phyloP scores from a whole-genome alignment of 139 green algal species.

The Chlorella sp. region DNA sequence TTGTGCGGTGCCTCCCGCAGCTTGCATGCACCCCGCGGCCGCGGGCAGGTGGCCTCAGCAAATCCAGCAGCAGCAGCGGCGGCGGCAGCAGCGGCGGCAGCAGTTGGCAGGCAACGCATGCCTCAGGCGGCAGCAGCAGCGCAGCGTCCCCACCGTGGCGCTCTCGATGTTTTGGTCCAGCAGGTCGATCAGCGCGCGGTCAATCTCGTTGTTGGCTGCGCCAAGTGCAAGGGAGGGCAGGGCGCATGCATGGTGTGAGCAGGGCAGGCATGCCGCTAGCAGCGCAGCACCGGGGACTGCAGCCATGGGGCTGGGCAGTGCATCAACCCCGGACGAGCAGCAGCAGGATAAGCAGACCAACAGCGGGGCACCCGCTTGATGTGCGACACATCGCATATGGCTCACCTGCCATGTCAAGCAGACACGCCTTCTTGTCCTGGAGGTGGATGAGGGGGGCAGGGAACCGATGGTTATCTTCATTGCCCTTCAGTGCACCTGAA shows the following conservation, averaged over 20 bases:
- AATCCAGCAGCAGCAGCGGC: too few species aligned
- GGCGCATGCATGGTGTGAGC: not conserved
- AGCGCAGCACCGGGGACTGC: not conserved
- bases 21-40: too few species aligned
- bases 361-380: too few species aligned
- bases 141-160: conserved; percentile 37
- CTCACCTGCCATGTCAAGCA: conserved; percentile 81
- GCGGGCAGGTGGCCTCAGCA: too few species aligned
- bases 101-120: too few species aligned
- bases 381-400: not conserved
- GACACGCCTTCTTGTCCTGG: conserved; percentile 81
- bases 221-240: not conserved
- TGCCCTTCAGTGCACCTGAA: too few species aligned
- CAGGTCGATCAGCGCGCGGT: conserved; percentile 72
- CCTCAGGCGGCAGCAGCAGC: too few species aligned
- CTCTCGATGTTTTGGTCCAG: conserved; percentile 86
- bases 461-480: too few species aligned
- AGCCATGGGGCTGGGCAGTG: not conserved
- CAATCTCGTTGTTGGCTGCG: conserved; percentile 29
- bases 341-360: too few species aligned
- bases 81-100: too few species aligned
- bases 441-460: too few species aligned
- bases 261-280: not conserved
- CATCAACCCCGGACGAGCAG: not conserved
- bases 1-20: too few species aligned